Conservation (phyloP, 176 grass and related monocot species). For the Panicum miliaceum region DNA sequence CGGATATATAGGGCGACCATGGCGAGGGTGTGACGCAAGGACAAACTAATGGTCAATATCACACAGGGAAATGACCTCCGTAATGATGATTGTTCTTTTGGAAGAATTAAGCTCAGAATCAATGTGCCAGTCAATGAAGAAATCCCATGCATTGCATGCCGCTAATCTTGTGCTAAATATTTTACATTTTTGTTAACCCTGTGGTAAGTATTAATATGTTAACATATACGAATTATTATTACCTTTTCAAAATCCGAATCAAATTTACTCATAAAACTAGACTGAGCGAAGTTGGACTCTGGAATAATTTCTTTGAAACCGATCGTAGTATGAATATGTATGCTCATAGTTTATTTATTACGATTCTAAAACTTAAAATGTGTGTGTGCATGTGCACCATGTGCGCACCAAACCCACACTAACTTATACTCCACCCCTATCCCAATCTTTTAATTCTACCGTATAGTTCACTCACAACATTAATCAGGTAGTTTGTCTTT, state of each 20-base stretch:
- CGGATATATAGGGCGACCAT: not conserved
- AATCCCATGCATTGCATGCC: not conserved
- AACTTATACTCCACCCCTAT: conserved; percentile 13
- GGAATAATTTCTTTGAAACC: no score
- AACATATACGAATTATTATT: no score
- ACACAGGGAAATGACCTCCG: not conserved
- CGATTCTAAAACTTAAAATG: not conserved
- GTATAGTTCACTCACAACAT: not conserved
- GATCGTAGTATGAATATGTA: no score
- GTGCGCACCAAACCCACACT: not conserved
- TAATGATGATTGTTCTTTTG: not conserved
- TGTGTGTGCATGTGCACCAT: not conserved
- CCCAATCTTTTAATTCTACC: not conserved
- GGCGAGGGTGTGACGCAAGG: not conserved
- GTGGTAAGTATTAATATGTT: no score
- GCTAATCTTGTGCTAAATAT: not conserved
- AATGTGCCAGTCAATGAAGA: not conserved
- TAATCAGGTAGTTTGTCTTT: conserved; percentile 11
- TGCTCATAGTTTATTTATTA: no score
- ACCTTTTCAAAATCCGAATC: no score
- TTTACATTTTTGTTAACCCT: no score
- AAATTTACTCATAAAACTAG: no score
- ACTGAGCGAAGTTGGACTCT: no score
- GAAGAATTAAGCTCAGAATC: not conserved
- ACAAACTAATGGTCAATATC: not conserved